These are phyloP conservation scores for Gentiana macrophylla DNA, from an alignment of 257 asterid species.

Conservation along the genomic window DNA sequence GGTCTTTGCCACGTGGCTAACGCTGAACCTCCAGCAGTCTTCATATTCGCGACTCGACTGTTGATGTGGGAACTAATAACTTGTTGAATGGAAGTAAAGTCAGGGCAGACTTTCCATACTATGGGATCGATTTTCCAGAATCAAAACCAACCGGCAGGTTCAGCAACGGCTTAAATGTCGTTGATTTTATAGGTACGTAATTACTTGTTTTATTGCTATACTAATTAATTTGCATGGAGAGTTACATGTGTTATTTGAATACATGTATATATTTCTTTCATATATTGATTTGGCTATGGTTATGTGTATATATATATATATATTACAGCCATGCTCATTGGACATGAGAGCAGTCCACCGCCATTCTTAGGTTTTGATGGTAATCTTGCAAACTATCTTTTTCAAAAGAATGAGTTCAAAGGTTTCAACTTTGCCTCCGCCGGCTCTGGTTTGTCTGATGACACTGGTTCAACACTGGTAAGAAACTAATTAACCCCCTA, in stretches of 20 bases:
- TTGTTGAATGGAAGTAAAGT: constrained; percentile 17
- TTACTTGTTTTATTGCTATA: background rate
- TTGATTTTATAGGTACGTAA: constrained; percentile 42
- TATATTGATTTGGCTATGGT: too few species aligned
- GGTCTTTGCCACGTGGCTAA: constrained; percentile 20
- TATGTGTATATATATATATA: background rate
- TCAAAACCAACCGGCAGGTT: constrained; percentile 65
- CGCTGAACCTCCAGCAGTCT: constrained; percentile 32
- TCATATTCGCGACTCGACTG: constrained; percentile 67
- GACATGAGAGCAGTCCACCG: constrained; percentile 58
- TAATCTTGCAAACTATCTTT: constrained; percentile 14
- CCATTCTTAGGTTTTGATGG: constrained; percentile 39
- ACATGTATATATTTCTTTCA: too few species aligned
- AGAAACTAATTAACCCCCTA: background rate
- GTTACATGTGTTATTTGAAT: too few species aligned
- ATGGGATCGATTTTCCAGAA: constrained; percentile 58
- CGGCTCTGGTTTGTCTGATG: constrained; percentile 67
- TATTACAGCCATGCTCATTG: constrained; percentile 47
- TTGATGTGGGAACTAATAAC: constrained; percentile 66
- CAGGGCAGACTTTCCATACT: constrained; percentile 38
- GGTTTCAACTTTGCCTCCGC: constrained; percentile 74
- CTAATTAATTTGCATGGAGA: too few species aligned
- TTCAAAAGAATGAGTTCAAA: constrained; percentile 18
- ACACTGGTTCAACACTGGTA: constrained; percentile 40
- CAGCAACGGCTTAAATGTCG: constrained; percentile 68